A percentile compares a stretch with the other conserved stretches of the same genome.
phyloP scores from a whole-genome alignment of 1,139 yeast species.

The Meyerozyma smithsonii region DNA sequence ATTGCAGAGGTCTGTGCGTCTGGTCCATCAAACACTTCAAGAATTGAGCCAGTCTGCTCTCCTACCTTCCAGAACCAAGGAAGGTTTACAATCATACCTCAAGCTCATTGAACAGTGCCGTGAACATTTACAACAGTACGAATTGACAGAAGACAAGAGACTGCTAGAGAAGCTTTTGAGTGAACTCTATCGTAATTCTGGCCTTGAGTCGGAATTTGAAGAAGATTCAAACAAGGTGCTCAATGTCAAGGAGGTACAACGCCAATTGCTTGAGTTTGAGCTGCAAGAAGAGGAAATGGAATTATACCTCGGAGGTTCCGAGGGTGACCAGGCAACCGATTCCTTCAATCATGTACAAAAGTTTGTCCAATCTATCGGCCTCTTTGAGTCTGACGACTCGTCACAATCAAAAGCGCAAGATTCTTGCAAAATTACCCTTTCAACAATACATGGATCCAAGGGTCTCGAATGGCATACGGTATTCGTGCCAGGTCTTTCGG shows the following conservation, averaged over 20 bases:
- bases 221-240: constrained; percentile 23
- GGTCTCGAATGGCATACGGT: constrained; percentile 96
- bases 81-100: constrained; percentile 23
- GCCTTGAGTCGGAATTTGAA: constrained; percentile 27
- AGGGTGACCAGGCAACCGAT: constrained; percentile 16
- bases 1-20: constrained; percentile 3
- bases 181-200: constrained; percentile 25
- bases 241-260: constrained; percentile 43
- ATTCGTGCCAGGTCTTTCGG: constrained; percentile 67
- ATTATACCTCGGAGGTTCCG: constrained; percentile 17
- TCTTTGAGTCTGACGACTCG: constrained; percentile 37
- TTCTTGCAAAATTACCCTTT: constrained; percentile 34
- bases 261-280: constrained; percentile 34
- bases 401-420: constrained; percentile 5
- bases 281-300: constrained; percentile 49
- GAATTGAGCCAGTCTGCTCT: background rate
- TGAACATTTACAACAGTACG: constrained; percentile 7
- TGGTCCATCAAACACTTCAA: background rate
- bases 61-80: constrained; percentile 12
- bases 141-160: constrained; percentile 4
- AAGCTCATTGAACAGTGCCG: constrained; percentile 26
- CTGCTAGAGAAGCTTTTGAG: background rate
- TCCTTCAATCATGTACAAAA: constrained; percentile 32
- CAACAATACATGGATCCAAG: constrained; percentile 89
- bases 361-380: constrained; percentile 57